Base-by-base conservation (phyloP, 2,329 filamentous ascomycete genomes). In the Trichophyton benhamiae region DNA sequence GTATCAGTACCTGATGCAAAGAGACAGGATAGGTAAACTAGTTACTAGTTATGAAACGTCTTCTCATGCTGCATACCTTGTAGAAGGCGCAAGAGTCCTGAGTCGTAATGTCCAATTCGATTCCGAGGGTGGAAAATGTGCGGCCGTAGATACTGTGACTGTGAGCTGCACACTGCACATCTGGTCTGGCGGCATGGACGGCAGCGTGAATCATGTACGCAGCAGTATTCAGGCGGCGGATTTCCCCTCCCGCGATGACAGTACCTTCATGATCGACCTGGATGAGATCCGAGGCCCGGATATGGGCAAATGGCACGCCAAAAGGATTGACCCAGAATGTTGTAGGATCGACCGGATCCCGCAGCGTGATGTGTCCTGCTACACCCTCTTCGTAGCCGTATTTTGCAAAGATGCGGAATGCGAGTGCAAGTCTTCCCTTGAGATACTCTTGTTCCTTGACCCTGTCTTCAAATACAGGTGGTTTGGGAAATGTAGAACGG, bases 251-350 rank as follows among this genome's bases (percentile, higher is more conserved):
- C 9, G 83, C 85, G 36, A 88, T 80, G 25, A 88, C 79, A 25
- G 82, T 74, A 1, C 86, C 86, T 0, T 79, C 70, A 58, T 83
- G 77, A 66, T 86, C 78, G 1, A 88, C 85, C 15, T 80, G 82
- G 60, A 88, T 87, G n/a, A 89, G 77, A 65, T 88, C 84, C 0
- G 82, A 85, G 0, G 80, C 78, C 61, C 82, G 85, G 49, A 88
- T 81, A 60, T 83, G 74, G 4, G 80, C 81, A 72, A 86, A 87
- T 2, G 82, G 78, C 1, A 83, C 78, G 9, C 83, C 65, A 61
- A 87, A 84, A 0, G 84, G 85, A 65, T 87, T 87, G 3, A 87
- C 82, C 84, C 83, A 86, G 73, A 86, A 86, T 0, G 78, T 82
- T 3, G 75, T 71, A 0, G 81, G 80, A 44, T 84, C 79, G 5